Conservation (phyloP, 345 rosid genomes). For the Ceriops zippeliana region DNA sequence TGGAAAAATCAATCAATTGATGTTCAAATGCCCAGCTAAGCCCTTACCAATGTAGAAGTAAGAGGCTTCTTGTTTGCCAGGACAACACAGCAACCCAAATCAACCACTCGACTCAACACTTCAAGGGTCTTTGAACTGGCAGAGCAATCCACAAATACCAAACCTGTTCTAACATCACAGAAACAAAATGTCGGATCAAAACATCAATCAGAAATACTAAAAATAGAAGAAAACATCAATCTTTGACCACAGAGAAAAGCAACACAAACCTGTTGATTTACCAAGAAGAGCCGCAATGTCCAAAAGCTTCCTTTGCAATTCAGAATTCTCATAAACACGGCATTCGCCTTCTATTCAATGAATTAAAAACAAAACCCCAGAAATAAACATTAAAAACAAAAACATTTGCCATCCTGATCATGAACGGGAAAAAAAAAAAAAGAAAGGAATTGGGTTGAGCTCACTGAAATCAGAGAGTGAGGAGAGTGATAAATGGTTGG, state of each 20-base stretch:
- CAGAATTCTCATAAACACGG: slow-evolving; percentile 36
- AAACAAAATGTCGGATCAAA: slow-evolving; percentile 11
- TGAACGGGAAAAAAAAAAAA: not conserved
- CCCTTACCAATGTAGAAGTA: slow-evolving; percentile 73
- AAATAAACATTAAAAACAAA: not conserved
- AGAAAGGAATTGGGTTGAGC: not conserved
- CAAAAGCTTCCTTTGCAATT: slow-evolving; percentile 33
- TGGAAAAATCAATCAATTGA: not conserved
- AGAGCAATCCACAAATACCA: slow-evolving; percentile 82
- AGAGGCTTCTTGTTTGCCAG: slow-evolving; percentile 94
- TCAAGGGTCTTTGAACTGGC: slow-evolving; percentile 62
- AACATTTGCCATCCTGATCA: not conserved
- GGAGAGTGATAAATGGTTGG: slow-evolving; percentile 47
- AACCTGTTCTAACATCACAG: slow-evolving; percentile 40
- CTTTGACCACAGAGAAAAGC: not conserved
- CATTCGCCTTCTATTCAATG: slow-evolving; percentile 30
- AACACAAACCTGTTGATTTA: slow-evolving; percentile 62
- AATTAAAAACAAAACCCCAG: not conserved
- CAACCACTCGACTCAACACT: slow-evolving; percentile 50
- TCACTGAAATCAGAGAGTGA: slow-evolving; percentile 43
- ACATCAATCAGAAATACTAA: too few relatives aligned
- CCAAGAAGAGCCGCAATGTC: slow-evolving; percentile 55
- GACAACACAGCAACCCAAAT: slow-evolving; percentile 68
- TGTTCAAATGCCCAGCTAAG: not conserved
- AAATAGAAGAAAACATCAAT: too few relatives aligned